Evolutionary conservation across 352 stramenopile genomes (phyloP).

Genomic region (Globisporangium perplexum): DNA sequence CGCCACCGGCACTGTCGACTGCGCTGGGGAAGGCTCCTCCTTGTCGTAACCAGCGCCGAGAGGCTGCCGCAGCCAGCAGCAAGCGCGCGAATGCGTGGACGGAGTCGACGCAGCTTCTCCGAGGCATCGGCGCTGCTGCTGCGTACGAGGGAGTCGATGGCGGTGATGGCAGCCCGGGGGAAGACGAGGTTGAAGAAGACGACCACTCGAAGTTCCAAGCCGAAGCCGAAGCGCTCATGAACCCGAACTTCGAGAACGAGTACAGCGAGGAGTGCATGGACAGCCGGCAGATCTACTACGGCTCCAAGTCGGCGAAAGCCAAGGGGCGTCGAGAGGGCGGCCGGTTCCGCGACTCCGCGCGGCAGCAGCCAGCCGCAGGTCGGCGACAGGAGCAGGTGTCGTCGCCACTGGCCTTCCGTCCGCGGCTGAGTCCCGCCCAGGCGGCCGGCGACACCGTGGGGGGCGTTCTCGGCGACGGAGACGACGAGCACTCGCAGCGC

Average conservation of each 20-base stretch:
- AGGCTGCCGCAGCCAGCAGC: neutral
- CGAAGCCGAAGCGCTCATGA: constrained; percentile 64
- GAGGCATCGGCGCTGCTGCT: neutral
- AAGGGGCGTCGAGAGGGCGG: constrained; percentile 11
- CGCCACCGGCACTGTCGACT: neutral
- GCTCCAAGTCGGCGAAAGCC: constrained; percentile 24
- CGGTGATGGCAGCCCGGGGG: constrained; percentile 7
- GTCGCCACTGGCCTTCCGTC: constrained; percentile 1
- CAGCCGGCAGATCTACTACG: constrained; percentile 69
- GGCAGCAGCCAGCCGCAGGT: neutral
- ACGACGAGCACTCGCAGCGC: neutral
- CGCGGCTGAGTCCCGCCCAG: neutral
- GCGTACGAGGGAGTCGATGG: neutral
- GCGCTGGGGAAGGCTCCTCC: neutral
- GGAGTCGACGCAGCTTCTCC: neutral
- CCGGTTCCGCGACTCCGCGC: neutral
- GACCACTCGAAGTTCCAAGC: constrained; percentile 36
- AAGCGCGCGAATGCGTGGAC: constrained; percentile 3
- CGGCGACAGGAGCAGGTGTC: neutral
- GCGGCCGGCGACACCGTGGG: neutral
- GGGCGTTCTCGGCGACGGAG: neutral
- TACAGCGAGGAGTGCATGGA: constrained; percentile 79
- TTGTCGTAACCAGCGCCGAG: neutral
- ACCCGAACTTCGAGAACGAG: constrained; percentile 73
- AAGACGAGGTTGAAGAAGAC: constrained; percentile 13